These are phyloP conservation scores for Exserohilum rostratum DNA, from an alignment of 2,329 filamentous ascomycete genomes.

Conservation along the genomic window DNA sequence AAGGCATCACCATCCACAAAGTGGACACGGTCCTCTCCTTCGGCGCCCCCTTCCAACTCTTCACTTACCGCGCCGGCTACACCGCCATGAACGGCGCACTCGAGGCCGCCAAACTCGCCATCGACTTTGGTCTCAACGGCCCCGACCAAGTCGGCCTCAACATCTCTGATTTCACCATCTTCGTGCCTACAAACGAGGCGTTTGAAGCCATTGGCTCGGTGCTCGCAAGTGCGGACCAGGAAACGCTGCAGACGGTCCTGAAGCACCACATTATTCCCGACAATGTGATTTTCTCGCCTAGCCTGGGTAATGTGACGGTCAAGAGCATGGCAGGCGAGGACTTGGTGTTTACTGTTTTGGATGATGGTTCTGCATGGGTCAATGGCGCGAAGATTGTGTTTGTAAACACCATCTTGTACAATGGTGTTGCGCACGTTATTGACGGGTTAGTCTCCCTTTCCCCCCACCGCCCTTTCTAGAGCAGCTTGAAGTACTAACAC, in stretches of 20 bases:
- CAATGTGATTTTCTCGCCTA: conserved; percentile 34
- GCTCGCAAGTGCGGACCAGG: conserved; percentile 22
- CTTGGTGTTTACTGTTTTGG: conserved; percentile 31
- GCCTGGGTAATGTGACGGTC: conserved; percentile 33
- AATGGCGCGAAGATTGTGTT: conserved; percentile 33
- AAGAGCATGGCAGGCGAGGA: conserved; percentile 27
- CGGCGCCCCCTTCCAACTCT: conserved; percentile 35
- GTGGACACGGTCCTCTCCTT: conserved; percentile 35
- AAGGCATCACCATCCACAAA: conserved; percentile 37
- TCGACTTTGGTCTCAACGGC: conserved; percentile 27
- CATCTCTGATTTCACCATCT: conserved; percentile 73
- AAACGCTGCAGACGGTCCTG: conserved; percentile 31
- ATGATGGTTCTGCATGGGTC: conserved; percentile 33
- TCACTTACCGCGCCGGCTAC: conserved; percentile 35
- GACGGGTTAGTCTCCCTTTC: conserved; percentile 21
- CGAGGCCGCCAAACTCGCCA: conserved; percentile 21
- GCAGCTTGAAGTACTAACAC: not conserved
- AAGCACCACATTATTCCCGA: conserved; percentile 36
- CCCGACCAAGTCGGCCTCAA: conserved; percentile 27
- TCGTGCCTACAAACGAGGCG: conserved; percentile 76
- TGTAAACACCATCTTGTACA: conserved; percentile 34
- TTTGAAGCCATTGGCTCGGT: conserved; percentile 64
- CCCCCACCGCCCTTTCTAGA: not conserved
- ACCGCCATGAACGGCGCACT: conserved; percentile 26
- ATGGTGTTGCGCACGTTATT: conserved; percentile 35